These are phyloP conservation scores for Fusarium guadeloupense DNA, from an alignment of 2,329 filamentous ascomycete species.

Conservation along the genomic window DNA sequence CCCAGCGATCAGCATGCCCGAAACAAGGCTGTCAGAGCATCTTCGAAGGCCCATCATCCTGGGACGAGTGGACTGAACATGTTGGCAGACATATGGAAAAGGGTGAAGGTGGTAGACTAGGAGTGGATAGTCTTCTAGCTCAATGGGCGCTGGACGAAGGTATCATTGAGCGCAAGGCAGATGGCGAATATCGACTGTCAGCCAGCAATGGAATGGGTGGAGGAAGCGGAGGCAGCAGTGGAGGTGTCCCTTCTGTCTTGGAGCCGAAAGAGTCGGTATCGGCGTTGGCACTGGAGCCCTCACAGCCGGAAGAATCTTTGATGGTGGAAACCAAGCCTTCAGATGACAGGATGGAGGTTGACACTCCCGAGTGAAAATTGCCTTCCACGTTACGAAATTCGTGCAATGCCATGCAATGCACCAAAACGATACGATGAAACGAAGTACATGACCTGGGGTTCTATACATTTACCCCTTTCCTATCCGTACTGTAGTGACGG, in stretches of 20 bases:
- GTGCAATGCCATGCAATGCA: constrained; percentile 24
- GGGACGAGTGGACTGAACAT: constrained; percentile 94
- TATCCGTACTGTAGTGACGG: constrained; percentile 32
- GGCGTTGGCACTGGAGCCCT: constrained; percentile 32
- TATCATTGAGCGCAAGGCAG: constrained; percentile 67
- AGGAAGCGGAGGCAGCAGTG: constrained; percentile 25
- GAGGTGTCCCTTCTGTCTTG: constrained; percentile 16
- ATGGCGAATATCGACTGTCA: constrained; percentile 65
- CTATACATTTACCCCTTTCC: constrained; percentile 31
- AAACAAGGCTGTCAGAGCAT: constrained; percentile 74
- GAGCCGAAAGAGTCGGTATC: constrained; percentile 43
- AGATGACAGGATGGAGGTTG: constrained; percentile 44
- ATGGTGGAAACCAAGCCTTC: constrained; percentile 38
- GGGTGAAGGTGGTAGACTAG: constrained; percentile 65
- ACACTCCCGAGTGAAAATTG: constrained; percentile 32
- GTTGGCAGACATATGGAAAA: constrained; percentile 90
- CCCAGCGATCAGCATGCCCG: constrained; percentile 75
- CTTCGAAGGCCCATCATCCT: constrained; percentile 78
- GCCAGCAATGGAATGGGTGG: constrained; percentile 42
- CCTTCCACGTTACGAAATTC: constrained; percentile 27
- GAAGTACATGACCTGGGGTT: constrained; percentile 42
- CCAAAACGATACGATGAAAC: constrained; percentile 40
- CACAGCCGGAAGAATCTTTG: constrained; percentile 39
- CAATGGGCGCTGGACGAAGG: constrained; percentile 71
- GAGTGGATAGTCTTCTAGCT: constrained; percentile 66